These are phyloP conservation scores for Tolypocladium tropicale DNA, from an alignment of 2,329 filamentous ascomycete genomes.

Conservation along the genomic window DNA sequence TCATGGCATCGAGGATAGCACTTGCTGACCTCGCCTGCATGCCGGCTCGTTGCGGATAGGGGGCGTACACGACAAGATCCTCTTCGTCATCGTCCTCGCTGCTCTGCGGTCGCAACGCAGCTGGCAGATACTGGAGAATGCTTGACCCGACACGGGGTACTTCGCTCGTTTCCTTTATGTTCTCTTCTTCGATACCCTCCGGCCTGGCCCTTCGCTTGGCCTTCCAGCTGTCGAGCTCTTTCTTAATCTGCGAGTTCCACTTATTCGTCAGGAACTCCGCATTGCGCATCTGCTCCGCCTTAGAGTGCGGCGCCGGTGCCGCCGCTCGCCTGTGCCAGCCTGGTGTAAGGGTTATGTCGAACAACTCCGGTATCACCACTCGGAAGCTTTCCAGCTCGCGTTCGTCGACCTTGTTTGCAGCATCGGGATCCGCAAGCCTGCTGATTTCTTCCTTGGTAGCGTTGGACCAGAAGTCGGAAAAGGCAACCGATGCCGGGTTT, in stretches of 20 bases:
- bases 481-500: conserved; percentile 31
- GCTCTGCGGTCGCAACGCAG: conserved; percentile 4
- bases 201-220: conserved; percentile 30
- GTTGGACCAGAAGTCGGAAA: conserved; percentile 30
- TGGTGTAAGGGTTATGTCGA: conserved; percentile 44
- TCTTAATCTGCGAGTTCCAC: conserved; percentile 39
- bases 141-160: conserved; percentile 1
- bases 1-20: conserved; percentile 32
- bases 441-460: conserved; percentile 14
- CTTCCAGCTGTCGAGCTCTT: conserved; percentile 32
- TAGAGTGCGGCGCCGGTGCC: conserved; percentile 33
- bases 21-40: conserved; percentile 29
- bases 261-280: conserved; percentile 36
- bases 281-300: conserved; percentile 43
- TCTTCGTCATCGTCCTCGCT: conserved; percentile 3
- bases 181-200: conserved; percentile 17
- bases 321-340: conserved; percentile 37
- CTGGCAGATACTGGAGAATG: conserved; percentile 9
- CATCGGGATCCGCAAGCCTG: conserved; percentile 13
- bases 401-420: conserved; percentile 12
- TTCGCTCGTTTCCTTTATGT: conserved; percentile 6
- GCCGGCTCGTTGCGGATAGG: conserved; percentile 28
- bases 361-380: conserved; percentile 38
- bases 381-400: conserved; percentile 32
- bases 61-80: conserved; percentile 17